Percentiles rank a stretch among this genome's conserved stretches.
phyloP scores from a whole-genome alignment of 305 asterid genomes.

The Stenogyne calaminthoides region DNA sequence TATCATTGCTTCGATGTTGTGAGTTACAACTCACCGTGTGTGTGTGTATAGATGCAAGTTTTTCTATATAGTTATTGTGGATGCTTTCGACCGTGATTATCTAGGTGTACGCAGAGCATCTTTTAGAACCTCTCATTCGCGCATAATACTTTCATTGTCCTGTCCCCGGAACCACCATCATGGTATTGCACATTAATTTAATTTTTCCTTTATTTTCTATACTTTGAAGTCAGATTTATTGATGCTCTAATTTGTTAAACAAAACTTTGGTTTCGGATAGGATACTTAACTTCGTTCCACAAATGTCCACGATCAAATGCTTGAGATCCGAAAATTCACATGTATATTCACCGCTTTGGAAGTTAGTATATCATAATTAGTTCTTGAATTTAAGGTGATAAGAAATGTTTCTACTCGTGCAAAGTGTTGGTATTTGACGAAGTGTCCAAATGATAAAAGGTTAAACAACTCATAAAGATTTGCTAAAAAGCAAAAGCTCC shows the following conservation, averaged over 20 bases:
- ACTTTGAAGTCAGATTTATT: constrained; percentile 10
- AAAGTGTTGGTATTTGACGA: too few species aligned
- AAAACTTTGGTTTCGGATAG: constrained; percentile 54
- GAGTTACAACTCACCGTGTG: constrained; percentile 38
- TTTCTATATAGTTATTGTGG: constrained; percentile 4
- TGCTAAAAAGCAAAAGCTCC: too few species aligned
- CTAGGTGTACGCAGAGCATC: constrained; percentile 96
- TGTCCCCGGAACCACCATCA: constrained; percentile 80
- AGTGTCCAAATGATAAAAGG: too few species aligned
- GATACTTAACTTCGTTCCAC: constrained; percentile 94
- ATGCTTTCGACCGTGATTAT: constrained; percentile 8
- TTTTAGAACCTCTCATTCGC: constrained; percentile 87
- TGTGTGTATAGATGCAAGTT: not conserved
- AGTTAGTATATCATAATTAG: too few species aligned
- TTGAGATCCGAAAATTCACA: too few species aligned
- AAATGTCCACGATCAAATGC: constrained; percentile 88
- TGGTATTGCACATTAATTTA: constrained; percentile 51
- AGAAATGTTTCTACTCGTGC: too few species aligned
- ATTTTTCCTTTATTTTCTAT: not conserved
- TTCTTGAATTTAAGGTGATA: too few species aligned
- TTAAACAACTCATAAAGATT: too few species aligned
- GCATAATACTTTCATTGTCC: constrained; percentile 73
- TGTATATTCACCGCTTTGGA: too few species aligned
- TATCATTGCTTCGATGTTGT: constrained; percentile 92
- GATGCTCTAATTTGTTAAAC: constrained; percentile 7